Evolutionary conservation across 176 grass and related monocot genomes (phyloP), one percentile per base, ranked within the genome.

Genomic region (Miscanthus lutarioriparius): DNA sequence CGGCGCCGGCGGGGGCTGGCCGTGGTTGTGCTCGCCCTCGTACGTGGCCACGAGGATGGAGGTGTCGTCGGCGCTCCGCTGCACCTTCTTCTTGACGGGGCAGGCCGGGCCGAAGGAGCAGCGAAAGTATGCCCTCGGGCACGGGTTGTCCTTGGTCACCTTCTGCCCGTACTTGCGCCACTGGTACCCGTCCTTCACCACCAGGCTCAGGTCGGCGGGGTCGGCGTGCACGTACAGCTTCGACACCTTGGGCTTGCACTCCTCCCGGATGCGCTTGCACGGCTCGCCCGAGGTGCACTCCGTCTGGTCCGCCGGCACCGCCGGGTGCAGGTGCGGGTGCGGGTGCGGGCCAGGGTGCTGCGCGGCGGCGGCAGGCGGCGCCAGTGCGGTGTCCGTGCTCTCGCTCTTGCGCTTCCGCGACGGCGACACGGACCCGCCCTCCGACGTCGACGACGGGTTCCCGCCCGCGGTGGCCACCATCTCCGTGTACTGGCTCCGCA

Each of bases 151-250:
- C 75, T 89, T 93, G 51, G 95, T 98, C 7, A 98, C 95, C 86
- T 98, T 98, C 77, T 98, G 95, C 0, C 95, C 95, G 64, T 98
- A 98, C 80, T 98, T 98, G 70, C 92, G 78, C 95, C 95, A 98
- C 71, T 98, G 95, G 79, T 90, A 95, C 1, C 91, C 95, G 83
- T 98, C 95, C 66, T 89, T 97, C 4, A 97, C 95, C 20, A 95
- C 93, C 8, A 95, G 85, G 88, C 85, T 90, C 9, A 85, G 77
- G 83, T 95, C 93, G 5, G 93, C 74, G 0, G 93, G 90, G 84
- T 92, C 93, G 10, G 87, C 91, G 85, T 89, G 90, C 25, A 95
- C 90, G 83, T 72, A 78, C 10, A 86, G 67, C 87, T 88, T 95
- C 3, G 87, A 88, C 17, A 92, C 69, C 74, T 84, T 88, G 37